These are phyloP conservation scores for Geoglossum glabrum DNA, from an alignment of 495 filamentous ascomycete genomes.

Conservation along the genomic window DNA sequence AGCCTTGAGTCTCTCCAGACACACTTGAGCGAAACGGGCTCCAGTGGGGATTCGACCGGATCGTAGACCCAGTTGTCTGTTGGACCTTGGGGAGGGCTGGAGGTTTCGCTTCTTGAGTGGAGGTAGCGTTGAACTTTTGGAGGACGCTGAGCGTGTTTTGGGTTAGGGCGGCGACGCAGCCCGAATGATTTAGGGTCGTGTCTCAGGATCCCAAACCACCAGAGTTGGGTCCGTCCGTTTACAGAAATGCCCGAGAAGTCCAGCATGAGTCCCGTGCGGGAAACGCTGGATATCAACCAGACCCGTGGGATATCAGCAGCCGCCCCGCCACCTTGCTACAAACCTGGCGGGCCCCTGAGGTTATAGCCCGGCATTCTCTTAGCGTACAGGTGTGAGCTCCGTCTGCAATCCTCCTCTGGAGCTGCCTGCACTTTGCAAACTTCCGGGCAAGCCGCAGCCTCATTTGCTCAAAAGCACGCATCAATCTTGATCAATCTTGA, in stretches of 20 bases:
- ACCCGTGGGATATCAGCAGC: background rate
- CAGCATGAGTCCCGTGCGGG: background rate
- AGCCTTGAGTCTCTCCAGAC: background rate
- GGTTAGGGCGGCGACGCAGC: background rate
- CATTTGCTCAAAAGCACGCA: background rate
- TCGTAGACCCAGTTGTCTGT: background rate
- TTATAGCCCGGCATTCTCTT: background rate
- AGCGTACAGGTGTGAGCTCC: background rate
- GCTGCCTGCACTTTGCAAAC: background rate
- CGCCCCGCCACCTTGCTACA: background rate
- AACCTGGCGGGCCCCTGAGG: background rate
- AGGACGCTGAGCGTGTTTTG: background rate
- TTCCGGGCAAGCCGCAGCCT: background rate
- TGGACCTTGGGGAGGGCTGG: background rate
- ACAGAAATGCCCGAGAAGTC: background rate
- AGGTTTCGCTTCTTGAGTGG: background rate
- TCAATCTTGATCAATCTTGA: background rate
- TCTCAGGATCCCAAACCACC: background rate
- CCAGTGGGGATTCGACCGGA: background rate
- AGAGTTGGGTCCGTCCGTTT: background rate
- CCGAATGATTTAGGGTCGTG: background rate
- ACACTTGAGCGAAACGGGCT: background rate
- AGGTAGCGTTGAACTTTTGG: background rate
- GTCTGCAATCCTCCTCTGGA: background rate
- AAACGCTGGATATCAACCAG: background rate